These are phyloP conservation scores for Helicostylum pulchrum DNA, from an alignment of 192 early-diverging fungal genomes.

Conservation along the genomic window DNA sequence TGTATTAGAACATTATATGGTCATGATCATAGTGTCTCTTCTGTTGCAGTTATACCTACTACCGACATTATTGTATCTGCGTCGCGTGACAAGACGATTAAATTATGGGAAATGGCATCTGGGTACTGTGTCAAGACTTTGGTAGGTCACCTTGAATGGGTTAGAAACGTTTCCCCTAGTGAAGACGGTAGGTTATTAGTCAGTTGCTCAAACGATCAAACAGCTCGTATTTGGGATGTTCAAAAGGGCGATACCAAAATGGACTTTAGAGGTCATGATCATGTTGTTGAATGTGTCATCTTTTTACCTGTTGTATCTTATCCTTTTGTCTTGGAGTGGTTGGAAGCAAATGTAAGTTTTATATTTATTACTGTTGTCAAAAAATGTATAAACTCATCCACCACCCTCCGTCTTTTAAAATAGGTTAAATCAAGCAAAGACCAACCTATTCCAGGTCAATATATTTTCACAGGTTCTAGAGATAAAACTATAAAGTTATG, in stretches of 20 bases:
- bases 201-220: constrained; percentile 86
- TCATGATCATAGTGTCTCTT: constrained; percentile 92
- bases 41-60: constrained; percentile 69
- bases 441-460: constrained; percentile 60
- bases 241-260: constrained; percentile 67
- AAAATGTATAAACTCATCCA: neutral
- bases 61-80: constrained; percentile 83
- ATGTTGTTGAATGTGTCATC: constrained; percentile 90
- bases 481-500: constrained; percentile 91
- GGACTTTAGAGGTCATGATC: constrained; percentile 87
- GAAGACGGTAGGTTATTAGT: constrained; percentile 72
- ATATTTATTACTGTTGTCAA: constrained; percentile 6
- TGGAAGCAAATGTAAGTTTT: constrained; percentile 55
- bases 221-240: constrained; percentile 80
- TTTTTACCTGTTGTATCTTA: constrained; percentile 76
- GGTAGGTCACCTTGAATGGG: constrained; percentile 85
- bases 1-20: constrained; percentile 85
- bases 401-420: neutral
- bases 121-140: constrained; percentile 86
- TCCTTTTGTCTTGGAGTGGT: constrained; percentile 64
- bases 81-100: constrained; percentile 87
- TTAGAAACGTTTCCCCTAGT: constrained; percentile 65
- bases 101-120: constrained; percentile 82
- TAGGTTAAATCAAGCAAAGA: constrained; percentile 42
- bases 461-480: constrained; percentile 78